phyloP scores from a whole-genome alignment of 2,329 filamentous ascomycete genomes.

The Lachnellula subtilissima region DNA sequence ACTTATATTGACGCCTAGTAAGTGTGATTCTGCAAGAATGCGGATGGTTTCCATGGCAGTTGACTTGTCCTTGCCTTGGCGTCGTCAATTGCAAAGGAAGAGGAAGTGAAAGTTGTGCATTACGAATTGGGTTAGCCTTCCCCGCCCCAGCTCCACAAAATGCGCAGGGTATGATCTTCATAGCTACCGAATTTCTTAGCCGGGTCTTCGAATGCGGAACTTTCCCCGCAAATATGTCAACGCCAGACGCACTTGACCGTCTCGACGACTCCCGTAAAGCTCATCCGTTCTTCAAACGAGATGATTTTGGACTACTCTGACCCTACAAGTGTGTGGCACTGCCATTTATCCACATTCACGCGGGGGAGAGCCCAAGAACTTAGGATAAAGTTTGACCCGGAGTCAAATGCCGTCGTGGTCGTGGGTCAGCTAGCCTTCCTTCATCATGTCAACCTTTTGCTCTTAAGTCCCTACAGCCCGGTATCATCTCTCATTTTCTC shows the following conservation, averaged over 20 bases:
- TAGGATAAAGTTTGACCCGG: constrained; percentile 2
- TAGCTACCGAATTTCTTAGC: constrained; percentile 10
- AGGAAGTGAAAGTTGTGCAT: no score
- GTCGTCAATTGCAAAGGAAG: no score
- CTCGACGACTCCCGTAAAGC: constrained; percentile 7
- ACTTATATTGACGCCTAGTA: no score
- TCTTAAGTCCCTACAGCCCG: background rate
- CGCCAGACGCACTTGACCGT: background rate
- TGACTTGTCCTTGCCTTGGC: no score
- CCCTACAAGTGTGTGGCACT: constrained; percentile 1
- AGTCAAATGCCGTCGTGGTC: constrained; percentile 18
- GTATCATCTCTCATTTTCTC: background rate
- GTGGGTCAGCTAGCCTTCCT: constrained; percentile 10
- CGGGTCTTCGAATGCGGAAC: background rate
- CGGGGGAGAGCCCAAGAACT: background rate
- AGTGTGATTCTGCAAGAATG: no score
- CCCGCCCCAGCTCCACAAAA: background rate
- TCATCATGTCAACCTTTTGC: constrained; percentile 1
- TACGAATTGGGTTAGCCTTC: background rate
- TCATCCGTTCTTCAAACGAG: constrained; percentile 7
- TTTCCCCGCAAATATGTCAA: constrained; percentile 13
- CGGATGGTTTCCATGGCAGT: no score
- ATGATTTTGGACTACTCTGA: constrained; percentile 3
- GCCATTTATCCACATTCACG: constrained; percentile 6
- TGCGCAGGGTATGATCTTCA: no score